A percentile compares a stretch with the other conserved stretches of the same genome.
phyloP scores from a whole-genome alignment of 345 rosid genomes.

The Syzygium aqueum region DNA sequence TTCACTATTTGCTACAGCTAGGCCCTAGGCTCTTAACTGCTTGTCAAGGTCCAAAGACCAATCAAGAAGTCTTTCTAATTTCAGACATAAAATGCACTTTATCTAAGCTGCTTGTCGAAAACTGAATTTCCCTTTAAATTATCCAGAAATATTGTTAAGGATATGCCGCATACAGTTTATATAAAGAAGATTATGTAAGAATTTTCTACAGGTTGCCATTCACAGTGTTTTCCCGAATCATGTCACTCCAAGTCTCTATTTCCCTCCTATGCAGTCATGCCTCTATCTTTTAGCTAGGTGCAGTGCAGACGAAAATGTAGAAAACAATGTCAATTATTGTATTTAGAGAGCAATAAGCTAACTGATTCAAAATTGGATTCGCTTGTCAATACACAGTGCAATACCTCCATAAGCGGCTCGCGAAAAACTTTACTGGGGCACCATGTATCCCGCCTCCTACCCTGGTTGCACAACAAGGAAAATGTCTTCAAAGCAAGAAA shows the following conservation, averaged over 20 bases:
- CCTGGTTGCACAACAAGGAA: slow-evolving; percentile 29
- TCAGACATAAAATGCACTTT: not conserved
- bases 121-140: not conserved
- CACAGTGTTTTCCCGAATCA: not conserved
- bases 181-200: not conserved
- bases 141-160: not conserved
- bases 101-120: not conserved
- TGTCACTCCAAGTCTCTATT: not conserved
- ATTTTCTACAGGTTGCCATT: not conserved
- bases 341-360: not conserved
- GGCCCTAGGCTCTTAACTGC: not conserved
- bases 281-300: not conserved
- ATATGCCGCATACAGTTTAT: not conserved
- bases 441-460: slow-evolving; percentile 92
- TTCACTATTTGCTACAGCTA: not conserved
- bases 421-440: slow-evolving; percentile 58
- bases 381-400: not conserved
- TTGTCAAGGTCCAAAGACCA: not conserved
- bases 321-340: not conserved
- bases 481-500: not conserved
- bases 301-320: not conserved
- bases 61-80: not conserved
- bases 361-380: not conserved
- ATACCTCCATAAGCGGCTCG: slow-evolving; percentile 41
- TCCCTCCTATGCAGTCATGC: not conserved